These are phyloP conservation scores for Talaromyces liani DNA, from an alignment of 495 filamentous ascomycete genomes.

Conservation along the genomic window DNA sequence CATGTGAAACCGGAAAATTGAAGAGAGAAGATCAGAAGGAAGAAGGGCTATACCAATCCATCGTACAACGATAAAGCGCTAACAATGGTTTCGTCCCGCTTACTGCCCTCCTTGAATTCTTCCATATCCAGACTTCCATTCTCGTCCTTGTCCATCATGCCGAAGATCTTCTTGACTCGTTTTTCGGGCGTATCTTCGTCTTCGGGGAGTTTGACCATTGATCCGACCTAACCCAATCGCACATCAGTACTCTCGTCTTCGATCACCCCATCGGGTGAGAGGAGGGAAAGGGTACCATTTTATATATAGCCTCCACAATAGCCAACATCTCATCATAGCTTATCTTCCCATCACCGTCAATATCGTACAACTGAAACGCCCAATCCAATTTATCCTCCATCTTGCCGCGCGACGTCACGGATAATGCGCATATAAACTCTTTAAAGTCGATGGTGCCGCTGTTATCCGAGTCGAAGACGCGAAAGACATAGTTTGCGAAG, in stretches of 20 bases:
- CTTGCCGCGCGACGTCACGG: slow-evolving; percentile 92
- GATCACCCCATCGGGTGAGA: too few species aligned
- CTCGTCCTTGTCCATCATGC: slow-evolving; percentile 99
- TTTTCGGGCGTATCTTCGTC: slow-evolving; percentile 99
- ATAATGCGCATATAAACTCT: slow-evolving; percentile 97
- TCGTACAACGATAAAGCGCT: slow-evolving; percentile 95
- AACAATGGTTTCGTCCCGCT: slow-evolving; percentile 98
- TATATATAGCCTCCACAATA: slow-evolving; percentile 99
- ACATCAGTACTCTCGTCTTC: too few species aligned
- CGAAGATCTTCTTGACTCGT: slow-evolving; percentile 95
- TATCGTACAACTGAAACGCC: slow-evolving; percentile 99
- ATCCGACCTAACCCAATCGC: too few species aligned
- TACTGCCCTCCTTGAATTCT: slow-evolving; percentile 98
- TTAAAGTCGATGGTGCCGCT: slow-evolving; percentile 98
- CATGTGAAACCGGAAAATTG: background rate
- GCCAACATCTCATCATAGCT: slow-evolving; percentile 98
- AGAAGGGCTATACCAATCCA: slow-evolving; percentile 63
- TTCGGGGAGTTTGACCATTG: slow-evolving; percentile 97
- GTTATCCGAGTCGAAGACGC: slow-evolving; percentile 96
- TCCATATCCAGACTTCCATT: slow-evolving; percentile 88
- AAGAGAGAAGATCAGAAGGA: background rate
- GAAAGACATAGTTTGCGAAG: slow-evolving; percentile 98
- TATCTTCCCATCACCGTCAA: slow-evolving; percentile 97
- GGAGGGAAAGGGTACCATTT: too few species aligned
- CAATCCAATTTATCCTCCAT: slow-evolving; percentile 99